Evolutionary conservation across 441 rosid genomes (phyloP), one percentile per base, ranked within the genome.

Genomic region (Melianthus villosus): DNA sequence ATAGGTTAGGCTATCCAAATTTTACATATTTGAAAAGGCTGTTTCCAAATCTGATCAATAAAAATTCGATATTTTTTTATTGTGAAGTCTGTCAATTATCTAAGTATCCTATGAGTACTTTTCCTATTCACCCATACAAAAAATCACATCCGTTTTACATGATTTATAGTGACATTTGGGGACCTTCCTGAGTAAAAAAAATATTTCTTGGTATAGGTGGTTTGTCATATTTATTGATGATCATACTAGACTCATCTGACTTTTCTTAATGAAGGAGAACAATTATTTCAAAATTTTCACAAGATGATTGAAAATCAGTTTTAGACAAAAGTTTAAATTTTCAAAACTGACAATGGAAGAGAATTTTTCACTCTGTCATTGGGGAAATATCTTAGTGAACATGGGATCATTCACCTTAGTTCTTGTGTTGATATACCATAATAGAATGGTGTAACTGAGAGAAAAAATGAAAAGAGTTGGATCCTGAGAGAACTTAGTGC

Each of bases 151-250:
- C 22, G 4, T 26, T 41, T 19, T 27, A 12, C 6, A 4, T 38
- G 10, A 38, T 38, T 13, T 28, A 11, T 38, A 38, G 29, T 22
- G 29, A 38, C 12, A n/a, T 38, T 20, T 38, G 10, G 27, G 42
- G 29, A 9, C 36, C 18, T 4, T 33, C 20, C 5, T 5, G 20
- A 33, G 14, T 33, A 2, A 12, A 33, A 33, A n/a, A n/a, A 33
- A 14, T 3, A 13, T 33, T 7, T 4, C 36, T 4, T 9, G n/a
- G 0, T 3, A 5, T 12, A 33, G 36, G 9, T 33, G 36, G 19
- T 33, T 14, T 3, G n/a, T 33, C 18, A 12, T 18, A 2, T 31
- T 33, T 33, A 14, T 15, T 12, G 19, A 33, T 33, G 17, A 33
- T 6, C 36, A 33, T 6, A 33, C 36, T 13, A 1, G 36, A 7